Conservation (phyloP, 2,329 filamentous ascomycete species). For the Exutisphaerella laricina region DNA sequence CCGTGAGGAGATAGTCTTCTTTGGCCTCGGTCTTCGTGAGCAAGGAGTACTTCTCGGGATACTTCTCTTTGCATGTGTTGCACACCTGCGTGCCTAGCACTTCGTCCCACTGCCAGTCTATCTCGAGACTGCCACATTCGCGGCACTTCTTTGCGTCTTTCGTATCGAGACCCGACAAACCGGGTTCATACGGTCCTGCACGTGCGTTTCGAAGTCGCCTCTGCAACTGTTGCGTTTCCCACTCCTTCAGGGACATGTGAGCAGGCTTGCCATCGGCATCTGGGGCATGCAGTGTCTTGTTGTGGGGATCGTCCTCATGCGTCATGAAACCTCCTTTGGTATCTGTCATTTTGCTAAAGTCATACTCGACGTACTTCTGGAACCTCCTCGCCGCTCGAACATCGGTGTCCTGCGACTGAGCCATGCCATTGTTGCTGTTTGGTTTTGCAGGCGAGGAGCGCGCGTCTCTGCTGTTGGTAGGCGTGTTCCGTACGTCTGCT, state of each 20-base stretch:
- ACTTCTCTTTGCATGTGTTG: conserved; percentile 77
- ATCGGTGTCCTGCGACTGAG: conserved; percentile 41
- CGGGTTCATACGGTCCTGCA: conserved; percentile 80
- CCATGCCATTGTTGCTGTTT: conserved; percentile 29
- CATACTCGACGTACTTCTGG: conserved; percentile 92
- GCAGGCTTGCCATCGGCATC: conserved; percentile 64
- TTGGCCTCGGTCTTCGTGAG: conserved; percentile 95
- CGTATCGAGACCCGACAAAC: conserved; percentile 70
- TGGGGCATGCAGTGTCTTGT: conserved; percentile 63
- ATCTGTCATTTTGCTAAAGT: conserved; percentile 96
- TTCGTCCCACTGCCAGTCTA: conserved; percentile 94
- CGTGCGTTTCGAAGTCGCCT: conserved; percentile 66
- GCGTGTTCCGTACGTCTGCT: conserved; percentile 39
- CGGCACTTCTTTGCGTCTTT: conserved; percentile 62
- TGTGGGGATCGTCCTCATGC: conserved; percentile 85
- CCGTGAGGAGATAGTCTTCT: conserved; percentile 92
- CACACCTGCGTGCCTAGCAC: conserved; percentile 73
- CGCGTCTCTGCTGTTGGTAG: conserved; percentile 65
- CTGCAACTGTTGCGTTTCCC: conserved; percentile 77
- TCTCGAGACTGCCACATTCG: conserved; percentile 78
- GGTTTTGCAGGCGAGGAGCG: conserved; percentile 34
- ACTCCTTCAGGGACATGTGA: conserved; percentile 84
- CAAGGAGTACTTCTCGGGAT: conserved; percentile 87
- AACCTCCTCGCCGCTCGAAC: conserved; percentile 82
- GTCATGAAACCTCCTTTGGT: conserved; percentile 94